These are phyloP conservation scores for Tillandsia fasciculata DNA, from an alignment of 176 grass and related monocot species.

Conservation along the genomic window DNA sequence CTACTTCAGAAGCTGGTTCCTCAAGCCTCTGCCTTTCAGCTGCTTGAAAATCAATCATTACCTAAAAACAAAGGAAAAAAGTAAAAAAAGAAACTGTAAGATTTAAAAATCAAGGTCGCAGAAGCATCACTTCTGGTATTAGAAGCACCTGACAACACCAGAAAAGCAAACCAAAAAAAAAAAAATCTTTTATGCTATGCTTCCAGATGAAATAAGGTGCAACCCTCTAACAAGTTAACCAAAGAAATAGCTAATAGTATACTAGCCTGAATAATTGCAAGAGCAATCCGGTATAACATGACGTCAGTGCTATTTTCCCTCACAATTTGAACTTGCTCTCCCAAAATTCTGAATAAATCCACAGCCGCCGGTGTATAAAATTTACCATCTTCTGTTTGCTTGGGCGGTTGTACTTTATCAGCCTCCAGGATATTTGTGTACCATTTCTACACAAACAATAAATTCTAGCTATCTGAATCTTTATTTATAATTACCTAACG, in stretches of 20 bases:
- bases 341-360: conserved; percentile 96
- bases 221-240: not conserved
- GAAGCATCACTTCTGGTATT: not conserved
- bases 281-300: conserved; percentile 96
- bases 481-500: conserved; percentile 19
- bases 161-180: not conserved
- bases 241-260: conserved; percentile 4
- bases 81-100: conserved; percentile 10
- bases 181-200: not conserved
- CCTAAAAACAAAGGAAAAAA: conserved; percentile 38
- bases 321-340: conserved; percentile 94
- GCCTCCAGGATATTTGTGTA: conserved; percentile 97
- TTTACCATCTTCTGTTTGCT: conserved; percentile 75
- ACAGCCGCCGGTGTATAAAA: conserved; percentile 92
- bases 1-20: conserved; percentile 85
- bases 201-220: not conserved
- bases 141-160: not conserved
- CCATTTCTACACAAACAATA: conserved; percentile 85
- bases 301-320: conserved; percentile 94
- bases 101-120: not conserved
- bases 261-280: conserved; percentile 88
- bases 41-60: conserved; percentile 99
- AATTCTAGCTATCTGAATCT: conserved; percentile 11
- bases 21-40: conserved; percentile 88
- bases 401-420: conserved; percentile 93